Evolutionary conservation across 2,329 filamentous ascomycete genomes (phyloP).

Genomic region (Acrodontium crateriforme): DNA sequence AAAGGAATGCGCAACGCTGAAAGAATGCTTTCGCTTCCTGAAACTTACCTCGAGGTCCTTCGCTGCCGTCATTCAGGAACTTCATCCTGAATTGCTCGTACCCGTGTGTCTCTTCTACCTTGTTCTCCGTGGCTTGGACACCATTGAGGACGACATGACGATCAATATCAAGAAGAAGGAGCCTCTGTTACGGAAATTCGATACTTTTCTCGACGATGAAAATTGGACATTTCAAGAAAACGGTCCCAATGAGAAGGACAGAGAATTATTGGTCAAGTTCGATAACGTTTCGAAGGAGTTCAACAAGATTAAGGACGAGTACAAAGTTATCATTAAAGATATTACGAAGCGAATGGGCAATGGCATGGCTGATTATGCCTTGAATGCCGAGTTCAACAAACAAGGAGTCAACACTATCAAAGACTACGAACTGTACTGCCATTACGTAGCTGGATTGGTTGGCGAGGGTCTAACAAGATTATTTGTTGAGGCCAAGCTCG

Average conservation of each 20-base stretch:
- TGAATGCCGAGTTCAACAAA: conserved; percentile 59
- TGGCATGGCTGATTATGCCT: conserved; percentile 92
- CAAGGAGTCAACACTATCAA: conserved; percentile 69
- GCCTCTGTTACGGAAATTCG: conserved; percentile 70
- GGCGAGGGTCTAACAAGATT: conserved; percentile 83
- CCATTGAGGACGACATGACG: conserved; percentile 98
- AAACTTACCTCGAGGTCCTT: conserved; percentile 88
- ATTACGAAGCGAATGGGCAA: conserved; percentile 93
- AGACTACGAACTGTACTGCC: conserved; percentile 94
- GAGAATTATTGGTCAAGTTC: conserved; percentile 84
- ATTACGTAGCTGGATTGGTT: conserved; percentile 97
- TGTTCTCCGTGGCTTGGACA: conserved; percentile 80
- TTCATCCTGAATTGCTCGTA: conserved; percentile 84
- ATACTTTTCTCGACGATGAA: conserved; percentile 62
- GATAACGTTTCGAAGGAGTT: conserved; percentile 75
- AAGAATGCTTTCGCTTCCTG: conserved; percentile 76
- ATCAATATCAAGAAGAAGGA: conserved; percentile 71
- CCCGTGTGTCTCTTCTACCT: conserved; percentile 89
- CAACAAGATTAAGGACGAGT: conserved; percentile 72
- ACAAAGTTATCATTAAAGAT: conserved; percentile 77
- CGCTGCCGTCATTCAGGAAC: conserved; percentile 80
- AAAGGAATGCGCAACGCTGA: conserved; percentile 60
- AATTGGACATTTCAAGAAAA: conserved; percentile 86
- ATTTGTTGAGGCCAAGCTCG: conserved; percentile 76
- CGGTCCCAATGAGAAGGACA: conserved; percentile 84